Evolutionary conservation across 257 asterid species (phyloP).

Genomic region (Coffea canephora): DNA sequence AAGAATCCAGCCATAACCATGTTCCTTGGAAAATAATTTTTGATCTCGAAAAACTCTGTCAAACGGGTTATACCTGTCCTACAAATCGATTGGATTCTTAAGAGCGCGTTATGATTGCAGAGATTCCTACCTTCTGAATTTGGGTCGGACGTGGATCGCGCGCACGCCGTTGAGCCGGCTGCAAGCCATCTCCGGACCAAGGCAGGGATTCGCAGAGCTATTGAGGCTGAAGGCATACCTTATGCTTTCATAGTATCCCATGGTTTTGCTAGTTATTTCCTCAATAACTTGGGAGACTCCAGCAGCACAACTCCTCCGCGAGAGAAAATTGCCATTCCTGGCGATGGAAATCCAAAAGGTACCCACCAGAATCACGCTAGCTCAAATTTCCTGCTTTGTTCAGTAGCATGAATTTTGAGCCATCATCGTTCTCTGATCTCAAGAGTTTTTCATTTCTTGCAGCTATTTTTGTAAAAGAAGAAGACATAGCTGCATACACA

Average conservation of each 20-base stretch:
- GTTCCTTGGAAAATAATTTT: too few relatives aligned
- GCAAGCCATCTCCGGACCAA: background rate
- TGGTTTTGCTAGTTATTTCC: slow-evolving; percentile 15
- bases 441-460: background rate
- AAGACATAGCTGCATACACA: slow-evolving; percentile 26
- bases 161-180: slow-evolving; percentile 20
- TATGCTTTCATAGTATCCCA: slow-evolving; percentile 15
- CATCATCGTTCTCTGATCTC: background rate
- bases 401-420: background rate
- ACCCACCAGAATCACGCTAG: background rate
- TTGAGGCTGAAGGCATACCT: slow-evolving; percentile 28
- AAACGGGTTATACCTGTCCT: too few relatives aligned
- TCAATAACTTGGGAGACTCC: slow-evolving; percentile 8
- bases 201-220: slow-evolving; percentile 12
- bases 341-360: slow-evolving; percentile 32
- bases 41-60: too few relatives aligned
- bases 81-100: too few relatives aligned
- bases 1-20: too few relatives aligned
- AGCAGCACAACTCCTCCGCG: slow-evolving; percentile 19
- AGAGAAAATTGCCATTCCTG: slow-evolving; percentile 23
- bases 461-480: slow-evolving; percentile 21
- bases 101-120: slow-evolving; percentile 11
- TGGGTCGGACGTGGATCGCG: slow-evolving; percentile 22
- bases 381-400: background rate
- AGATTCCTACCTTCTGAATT: slow-evolving; percentile 32